Evolutionary conservation across 352 stramenopile species (phyloP).

Genomic region (Pilasporangium apinafurcum): DNA sequence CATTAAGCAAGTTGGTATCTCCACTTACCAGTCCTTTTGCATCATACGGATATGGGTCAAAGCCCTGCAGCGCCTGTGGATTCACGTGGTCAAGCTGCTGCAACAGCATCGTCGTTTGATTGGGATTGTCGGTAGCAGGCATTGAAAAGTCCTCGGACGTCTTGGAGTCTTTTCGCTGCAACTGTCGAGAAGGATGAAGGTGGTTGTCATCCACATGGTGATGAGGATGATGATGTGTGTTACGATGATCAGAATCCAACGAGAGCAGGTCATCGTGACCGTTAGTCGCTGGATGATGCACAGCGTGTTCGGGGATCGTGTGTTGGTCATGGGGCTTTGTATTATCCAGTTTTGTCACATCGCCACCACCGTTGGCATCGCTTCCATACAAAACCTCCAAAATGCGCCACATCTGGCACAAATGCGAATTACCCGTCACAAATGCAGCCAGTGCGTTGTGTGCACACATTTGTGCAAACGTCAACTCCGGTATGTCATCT

Average conservation of each 20-base stretch:
- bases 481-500: conserved; percentile 9
- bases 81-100: conserved; percentile 85
- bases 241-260: not conserved
- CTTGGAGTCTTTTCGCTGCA: conserved; percentile 8
- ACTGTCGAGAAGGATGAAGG: too few relatives aligned
- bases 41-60: conserved; percentile 82
- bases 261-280: too few relatives aligned
- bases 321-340: conserved; percentile 3
- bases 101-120: conserved; percentile 70
- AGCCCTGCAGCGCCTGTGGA: conserved; percentile 81
- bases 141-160: conserved; percentile 5
- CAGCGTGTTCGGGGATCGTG: not conserved
- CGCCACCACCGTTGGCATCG: conserved; percentile 16
- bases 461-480: conserved; percentile 70
- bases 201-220: too few relatives aligned
- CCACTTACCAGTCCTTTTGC: conserved; percentile 20
- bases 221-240: conserved; percentile 1
- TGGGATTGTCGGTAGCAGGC: conserved; percentile 21
- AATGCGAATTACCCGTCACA: conserved; percentile 59
- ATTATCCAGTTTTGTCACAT: not conserved
- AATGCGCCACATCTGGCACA: conserved; percentile 86
- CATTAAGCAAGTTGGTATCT: not conserved
- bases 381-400: conserved; percentile 64
- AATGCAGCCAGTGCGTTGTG: conserved; percentile 80
- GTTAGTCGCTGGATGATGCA: too few relatives aligned